Percentiles rank a stretch among this genome's conserved stretches.
These are phyloP conservation scores for Mayamaea pseudoterrestris DNA, from an alignment of 108 stramenopile species.

Conservation along the genomic window DNA sequence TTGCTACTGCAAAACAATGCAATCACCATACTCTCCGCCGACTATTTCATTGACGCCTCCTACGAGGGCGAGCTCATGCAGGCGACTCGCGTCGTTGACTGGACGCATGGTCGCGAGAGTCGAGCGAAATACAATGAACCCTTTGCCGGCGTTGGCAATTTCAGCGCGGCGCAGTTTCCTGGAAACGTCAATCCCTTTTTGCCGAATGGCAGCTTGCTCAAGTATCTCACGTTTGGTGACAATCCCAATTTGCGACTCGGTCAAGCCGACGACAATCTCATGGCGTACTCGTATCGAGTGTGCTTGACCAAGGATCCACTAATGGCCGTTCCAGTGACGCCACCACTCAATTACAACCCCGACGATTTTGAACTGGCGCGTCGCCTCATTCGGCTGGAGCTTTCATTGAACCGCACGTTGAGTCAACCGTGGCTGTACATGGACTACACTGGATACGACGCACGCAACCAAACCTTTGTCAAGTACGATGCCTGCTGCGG, in stretches of 20 bases:
- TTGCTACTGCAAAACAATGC: no score
- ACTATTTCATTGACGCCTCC: constrained; percentile 1
- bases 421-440: constrained; percentile 1
- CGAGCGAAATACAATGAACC: not conserved
- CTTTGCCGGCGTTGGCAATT: not conserved
- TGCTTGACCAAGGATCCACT: not conserved
- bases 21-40: not conserved
- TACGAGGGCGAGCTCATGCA: not conserved
- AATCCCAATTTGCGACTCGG: not conserved
- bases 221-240: not conserved
- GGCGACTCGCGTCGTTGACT: not conserved
- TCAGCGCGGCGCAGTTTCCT: not conserved
- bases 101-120: not conserved
- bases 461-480: not conserved
- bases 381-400: not conserved
- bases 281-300: not conserved
- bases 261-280: not conserved
- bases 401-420: not conserved
- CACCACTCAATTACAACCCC: not conserved
- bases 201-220: not conserved
- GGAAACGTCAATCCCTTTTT: not conserved
- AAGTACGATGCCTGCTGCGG: constrained; percentile 1
- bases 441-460: not conserved
- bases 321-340: not conserved
- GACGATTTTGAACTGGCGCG: not conserved